A percentile compares a stretch with the other conserved stretches of the same genome.
These are phyloP conservation scores for Candida anutae DNA, from an alignment of 1,139 yeast genomes.

Conservation along the genomic window DNA sequence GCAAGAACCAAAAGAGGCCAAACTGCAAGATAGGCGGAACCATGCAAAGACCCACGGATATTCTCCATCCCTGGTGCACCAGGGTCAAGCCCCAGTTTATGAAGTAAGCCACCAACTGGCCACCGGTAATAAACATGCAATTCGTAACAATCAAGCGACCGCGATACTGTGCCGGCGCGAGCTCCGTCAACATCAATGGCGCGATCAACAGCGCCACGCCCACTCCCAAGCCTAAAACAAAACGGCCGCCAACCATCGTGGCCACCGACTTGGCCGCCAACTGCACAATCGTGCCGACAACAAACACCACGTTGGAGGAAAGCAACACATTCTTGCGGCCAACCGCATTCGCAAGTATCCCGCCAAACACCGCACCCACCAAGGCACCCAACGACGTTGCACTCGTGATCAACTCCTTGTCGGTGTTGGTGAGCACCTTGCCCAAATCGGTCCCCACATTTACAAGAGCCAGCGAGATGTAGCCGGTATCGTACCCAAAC, in stretches of 20 bases:
- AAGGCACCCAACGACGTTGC: slow-evolving; percentile 93
- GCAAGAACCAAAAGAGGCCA: slow-evolving; percentile 71
- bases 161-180: slow-evolving; percentile 86
- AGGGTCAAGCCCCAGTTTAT: slow-evolving; percentile 82
- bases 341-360: slow-evolving; percentile 66
- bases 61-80: slow-evolving; percentile 84
- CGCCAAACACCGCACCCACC: slow-evolving; percentile 69
- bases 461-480: slow-evolving; percentile 86
- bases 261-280: slow-evolving; percentile 73
- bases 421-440: slow-evolving; percentile 51
- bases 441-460: slow-evolving; percentile 71
- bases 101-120: slow-evolving; percentile 86
- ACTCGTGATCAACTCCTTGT: slow-evolving; percentile 86
- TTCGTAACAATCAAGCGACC: slow-evolving; percentile 73
- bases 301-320: slow-evolving; percentile 70
- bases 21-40: slow-evolving; percentile 81
- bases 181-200: slow-evolving; percentile 83
- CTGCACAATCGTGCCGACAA: slow-evolving; percentile 79
- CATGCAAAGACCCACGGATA: slow-evolving; percentile 81
- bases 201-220: slow-evolving; percentile 90
- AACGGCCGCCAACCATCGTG: slow-evolving; percentile 89
- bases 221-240: slow-evolving; percentile 91
- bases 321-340: slow-evolving; percentile 80
- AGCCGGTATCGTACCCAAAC: slow-evolving; percentile 97
- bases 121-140: slow-evolving; percentile 76